These are phyloP conservation scores for Cenchrus purpureus DNA, from an alignment of 176 grass and related monocot genomes.

Conservation along the genomic window DNA sequence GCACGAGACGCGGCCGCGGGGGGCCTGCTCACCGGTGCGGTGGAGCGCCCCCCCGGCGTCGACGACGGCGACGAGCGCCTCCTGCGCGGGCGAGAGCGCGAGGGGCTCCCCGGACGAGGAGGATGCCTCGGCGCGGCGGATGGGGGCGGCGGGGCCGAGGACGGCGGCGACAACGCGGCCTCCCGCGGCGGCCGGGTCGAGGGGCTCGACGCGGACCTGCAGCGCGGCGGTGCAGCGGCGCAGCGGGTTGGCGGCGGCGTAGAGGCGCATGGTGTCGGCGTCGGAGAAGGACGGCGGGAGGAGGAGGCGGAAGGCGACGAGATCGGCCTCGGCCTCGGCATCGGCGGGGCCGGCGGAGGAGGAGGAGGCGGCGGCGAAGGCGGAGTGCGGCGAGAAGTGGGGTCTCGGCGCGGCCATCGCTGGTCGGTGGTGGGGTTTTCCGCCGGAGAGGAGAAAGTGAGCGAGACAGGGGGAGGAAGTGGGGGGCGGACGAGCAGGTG, in stretches of 20 bases:
- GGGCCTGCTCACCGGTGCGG: background rate
- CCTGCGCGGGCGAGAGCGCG: constrained; percentile 51
- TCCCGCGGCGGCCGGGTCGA: background rate
- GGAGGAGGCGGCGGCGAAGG: background rate
- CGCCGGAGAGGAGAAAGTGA: background rate
- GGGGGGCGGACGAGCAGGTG: background rate
- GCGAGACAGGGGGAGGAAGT: background rate
- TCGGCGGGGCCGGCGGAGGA: background rate
- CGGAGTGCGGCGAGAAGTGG: constrained; percentile 32
- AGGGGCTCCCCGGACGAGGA: constrained; percentile 37
- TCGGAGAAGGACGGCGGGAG: constrained; percentile 43
- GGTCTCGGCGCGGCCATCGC: constrained; percentile 32
- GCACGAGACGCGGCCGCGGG: constrained; percentile 12
- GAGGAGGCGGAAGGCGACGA: constrained; percentile 48
- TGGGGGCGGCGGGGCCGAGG: constrained; percentile 31
- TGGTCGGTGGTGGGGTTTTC: constrained; percentile 3
- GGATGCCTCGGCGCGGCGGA: constrained; percentile 42
- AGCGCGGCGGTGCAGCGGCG: constrained; percentile 28
- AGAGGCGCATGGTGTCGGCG: constrained; percentile 50
- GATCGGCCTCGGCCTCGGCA: background rate
- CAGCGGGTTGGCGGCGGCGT: constrained; percentile 45
- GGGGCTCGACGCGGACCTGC: constrained; percentile 47
- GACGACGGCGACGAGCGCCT: constrained; percentile 44
- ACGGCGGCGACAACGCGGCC: constrained; percentile 48
- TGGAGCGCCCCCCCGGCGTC: constrained; percentile 26